Percentiles rank a stretch among this genome's conserved stretches.
These are phyloP conservation scores for Suillus plorans DNA, from an alignment of 768 basidiomycete genomes.

Conservation along the genomic window DNA sequence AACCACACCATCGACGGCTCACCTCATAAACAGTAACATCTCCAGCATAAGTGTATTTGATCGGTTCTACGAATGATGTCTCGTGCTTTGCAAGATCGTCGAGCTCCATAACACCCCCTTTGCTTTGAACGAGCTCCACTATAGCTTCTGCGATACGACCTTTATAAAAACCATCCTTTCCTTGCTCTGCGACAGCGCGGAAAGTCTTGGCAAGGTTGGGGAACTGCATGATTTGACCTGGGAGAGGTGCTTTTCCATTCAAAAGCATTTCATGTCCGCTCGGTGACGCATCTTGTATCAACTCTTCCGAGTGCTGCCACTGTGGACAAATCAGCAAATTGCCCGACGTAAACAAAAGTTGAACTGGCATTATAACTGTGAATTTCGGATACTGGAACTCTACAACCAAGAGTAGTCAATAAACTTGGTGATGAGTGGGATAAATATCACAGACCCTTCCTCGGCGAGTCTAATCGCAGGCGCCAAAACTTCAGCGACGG, in stretches of 20 bases:
- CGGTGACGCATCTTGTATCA: constrained; percentile 82
- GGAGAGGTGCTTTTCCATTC: constrained; percentile 77
- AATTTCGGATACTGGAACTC: constrained; percentile 87
- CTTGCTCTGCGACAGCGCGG: constrained; percentile 72
- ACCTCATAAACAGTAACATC: constrained; percentile 94
- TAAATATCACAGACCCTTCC: constrained; percentile 60
- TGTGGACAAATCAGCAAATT: constrained; percentile 18
- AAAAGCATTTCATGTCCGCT: constrained; percentile 86
- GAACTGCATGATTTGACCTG: constrained; percentile 81
- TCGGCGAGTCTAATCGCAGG: constrained; percentile 93
- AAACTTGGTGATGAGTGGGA: neutral
- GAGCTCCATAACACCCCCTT: constrained; percentile 92
- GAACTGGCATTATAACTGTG: constrained; percentile 54
- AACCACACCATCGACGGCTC: constrained; percentile 14
- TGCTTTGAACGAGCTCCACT: constrained; percentile 78
- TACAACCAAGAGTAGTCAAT: constrained; percentile 27
- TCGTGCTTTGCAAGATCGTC: constrained; percentile 88
- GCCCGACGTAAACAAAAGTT: neutral
- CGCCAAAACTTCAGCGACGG: constrained; percentile 68
- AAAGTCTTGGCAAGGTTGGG: constrained; percentile 86
- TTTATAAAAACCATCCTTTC: constrained; percentile 93
- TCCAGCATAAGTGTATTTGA: constrained; percentile 82
- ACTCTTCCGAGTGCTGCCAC: constrained; percentile 55
- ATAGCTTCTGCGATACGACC: constrained; percentile 89
- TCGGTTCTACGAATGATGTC: constrained; percentile 82